Conservation (phyloP, 768 basidiomycete genomes). For the Holtermannia corniformis region DNA sequence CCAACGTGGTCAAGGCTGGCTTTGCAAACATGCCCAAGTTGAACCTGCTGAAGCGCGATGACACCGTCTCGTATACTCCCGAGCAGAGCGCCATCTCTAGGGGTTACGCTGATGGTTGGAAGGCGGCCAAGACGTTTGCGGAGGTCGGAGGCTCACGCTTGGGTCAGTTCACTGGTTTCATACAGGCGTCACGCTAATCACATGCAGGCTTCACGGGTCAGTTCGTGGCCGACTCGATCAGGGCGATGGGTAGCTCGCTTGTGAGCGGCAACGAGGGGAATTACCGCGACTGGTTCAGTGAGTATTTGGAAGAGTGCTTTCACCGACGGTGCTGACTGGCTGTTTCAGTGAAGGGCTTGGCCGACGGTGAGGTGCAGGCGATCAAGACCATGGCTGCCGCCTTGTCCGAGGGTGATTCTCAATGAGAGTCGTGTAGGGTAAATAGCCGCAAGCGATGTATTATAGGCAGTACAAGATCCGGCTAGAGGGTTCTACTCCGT, state of each 20-base stretch:
- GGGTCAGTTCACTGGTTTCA: slow-evolving; percentile 16
- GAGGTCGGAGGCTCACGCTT: slow-evolving; percentile 38
- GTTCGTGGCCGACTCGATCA: slow-evolving; percentile 49
- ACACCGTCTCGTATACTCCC: slow-evolving; percentile 14
- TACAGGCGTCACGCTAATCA: background rate
- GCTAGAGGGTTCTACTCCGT: no score
- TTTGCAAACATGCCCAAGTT: slow-evolving; percentile 1
- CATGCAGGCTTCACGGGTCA: slow-evolving; percentile 55
- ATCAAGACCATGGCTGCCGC: slow-evolving; percentile 12
- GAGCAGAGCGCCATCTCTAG: slow-evolving; percentile 34
- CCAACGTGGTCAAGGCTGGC: background rate
- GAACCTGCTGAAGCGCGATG: background rate
- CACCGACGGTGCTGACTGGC: background rate
- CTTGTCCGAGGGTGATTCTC: no score
- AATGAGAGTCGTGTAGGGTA: no score
- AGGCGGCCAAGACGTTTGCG: slow-evolving; percentile 52
- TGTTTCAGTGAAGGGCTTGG: slow-evolving; percentile 43
- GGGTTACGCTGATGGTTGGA: slow-evolving; percentile 57
- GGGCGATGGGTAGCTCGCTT: slow-evolving; percentile 41
- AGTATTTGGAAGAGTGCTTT: background rate
- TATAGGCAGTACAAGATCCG: no score
- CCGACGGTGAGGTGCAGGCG: slow-evolving; percentile 45
- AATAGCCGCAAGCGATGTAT: no score
- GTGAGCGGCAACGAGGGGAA: slow-evolving; percentile 34
- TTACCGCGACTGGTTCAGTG: slow-evolving; percentile 48